Percentiles rank a stretch among this genome's conserved stretches.
Conservation (phyloP, 2,329 filamentous ascomycete species). For the Beauveria asiatica region DNA sequence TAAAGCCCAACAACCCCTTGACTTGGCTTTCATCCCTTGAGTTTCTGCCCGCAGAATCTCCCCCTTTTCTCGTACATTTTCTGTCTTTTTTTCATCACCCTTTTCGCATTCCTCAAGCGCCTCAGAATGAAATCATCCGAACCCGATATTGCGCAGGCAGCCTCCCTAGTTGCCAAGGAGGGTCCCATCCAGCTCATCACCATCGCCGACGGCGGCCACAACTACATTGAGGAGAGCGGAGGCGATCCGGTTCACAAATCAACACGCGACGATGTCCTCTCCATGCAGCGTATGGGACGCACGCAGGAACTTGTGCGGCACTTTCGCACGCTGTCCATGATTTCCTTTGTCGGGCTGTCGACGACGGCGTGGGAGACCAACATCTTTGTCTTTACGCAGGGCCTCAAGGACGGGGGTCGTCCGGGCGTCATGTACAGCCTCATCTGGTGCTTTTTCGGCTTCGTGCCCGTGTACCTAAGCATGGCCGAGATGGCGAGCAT, state of each 20-base stretch:
- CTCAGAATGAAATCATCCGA: not conserved
- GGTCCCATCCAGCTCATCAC: not conserved
- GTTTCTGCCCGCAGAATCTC: not conserved
- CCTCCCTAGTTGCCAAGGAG: not conserved
- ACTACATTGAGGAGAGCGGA: not conserved
- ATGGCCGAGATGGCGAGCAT: conserved; percentile 19
- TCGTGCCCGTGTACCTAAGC: conserved; percentile 11
- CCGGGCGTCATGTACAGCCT: conserved; percentile 9
- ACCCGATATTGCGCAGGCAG: not conserved
- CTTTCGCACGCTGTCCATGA: conserved; percentile 8
- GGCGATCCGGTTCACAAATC: not conserved
- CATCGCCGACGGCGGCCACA: not conserved
- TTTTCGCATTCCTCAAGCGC: too few relatives aligned
- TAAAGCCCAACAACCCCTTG: too few relatives aligned
- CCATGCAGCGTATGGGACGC: conserved; percentile 11
- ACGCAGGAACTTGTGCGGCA: conserved; percentile 9
- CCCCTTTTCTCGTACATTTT: not conserved
- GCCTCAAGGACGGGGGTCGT: conserved; percentile 10
- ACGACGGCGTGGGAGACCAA: conserved; percentile 8
- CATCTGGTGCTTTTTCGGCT: conserved; percentile 10
- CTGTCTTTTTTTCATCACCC: not conserved
- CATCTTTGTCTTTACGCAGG: conserved; percentile 10
- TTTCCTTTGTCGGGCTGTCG: conserved; percentile 8
- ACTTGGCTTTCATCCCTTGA: too few relatives aligned
- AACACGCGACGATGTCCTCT: not conserved